phyloP scores from a whole-genome alignment of 805 yeast species.

The Candida tibetensis region DNA sequence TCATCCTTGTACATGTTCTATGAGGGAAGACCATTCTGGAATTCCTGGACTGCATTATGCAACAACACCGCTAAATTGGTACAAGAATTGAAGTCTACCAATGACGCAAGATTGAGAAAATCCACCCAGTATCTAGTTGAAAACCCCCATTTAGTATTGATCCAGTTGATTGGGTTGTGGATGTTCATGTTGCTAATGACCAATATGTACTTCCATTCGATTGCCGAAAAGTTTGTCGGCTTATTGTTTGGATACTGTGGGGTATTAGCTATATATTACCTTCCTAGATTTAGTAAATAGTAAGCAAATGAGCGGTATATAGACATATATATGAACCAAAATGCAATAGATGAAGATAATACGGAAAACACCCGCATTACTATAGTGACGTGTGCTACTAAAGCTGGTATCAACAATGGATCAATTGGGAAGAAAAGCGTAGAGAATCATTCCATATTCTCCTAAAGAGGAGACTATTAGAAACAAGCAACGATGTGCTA shows the following conservation, averaged over 20 bases:
- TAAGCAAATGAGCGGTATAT: neutral
- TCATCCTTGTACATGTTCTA: slow-evolving; percentile 62
- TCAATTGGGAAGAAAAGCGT: too few species aligned
- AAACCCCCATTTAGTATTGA: slow-evolving; percentile 27
- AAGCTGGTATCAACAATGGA: too few species aligned
- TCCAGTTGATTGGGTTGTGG: slow-evolving; percentile 51
- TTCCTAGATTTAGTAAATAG: slow-evolving; percentile 27
- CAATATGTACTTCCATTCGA: slow-evolving; percentile 77
- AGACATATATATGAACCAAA: too few species aligned
- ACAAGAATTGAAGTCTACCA: neutral
- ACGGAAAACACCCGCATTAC: too few species aligned
- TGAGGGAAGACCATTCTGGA: slow-evolving; percentile 50
- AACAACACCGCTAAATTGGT: slow-evolving; percentile 9
- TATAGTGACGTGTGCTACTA: too few species aligned
- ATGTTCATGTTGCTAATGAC: slow-evolving; percentile 87
- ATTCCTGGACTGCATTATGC: slow-evolving; percentile 19
- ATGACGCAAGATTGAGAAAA: neutral
- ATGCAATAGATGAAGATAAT: too few species aligned
- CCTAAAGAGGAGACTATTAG: too few species aligned
- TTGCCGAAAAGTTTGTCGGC: slow-evolving; percentile 73
- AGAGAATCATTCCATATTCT: too few species aligned
- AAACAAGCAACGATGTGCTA: too few species aligned
- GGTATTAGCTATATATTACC: slow-evolving; percentile 43
- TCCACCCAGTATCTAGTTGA: slow-evolving; percentile 11
- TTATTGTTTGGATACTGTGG: slow-evolving; percentile 58